A percentile compares a stretch with the other conserved stretches of the same genome.
Conservation (phyloP, 2,329 filamentous ascomycete genomes). For the Paecilomyces dactylethromorphus region DNA sequence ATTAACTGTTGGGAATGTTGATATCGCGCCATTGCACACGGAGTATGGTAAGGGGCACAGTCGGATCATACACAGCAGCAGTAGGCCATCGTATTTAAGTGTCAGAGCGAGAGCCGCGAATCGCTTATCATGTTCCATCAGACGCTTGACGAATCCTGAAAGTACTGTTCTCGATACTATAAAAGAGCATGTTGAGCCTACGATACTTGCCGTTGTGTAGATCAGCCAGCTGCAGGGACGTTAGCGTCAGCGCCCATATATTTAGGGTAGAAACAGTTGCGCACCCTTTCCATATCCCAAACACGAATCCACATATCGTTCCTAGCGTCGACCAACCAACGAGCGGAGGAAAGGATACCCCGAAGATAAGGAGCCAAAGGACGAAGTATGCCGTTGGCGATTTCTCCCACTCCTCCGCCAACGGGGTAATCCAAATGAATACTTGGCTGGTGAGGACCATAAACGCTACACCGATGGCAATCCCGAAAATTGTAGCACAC, state of each 20-base stretch:
- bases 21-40: conserved; percentile 86
- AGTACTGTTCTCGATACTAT: conserved; percentile 72
- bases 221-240: conserved; percentile 67
- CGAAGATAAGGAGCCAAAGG: conserved; percentile 67
- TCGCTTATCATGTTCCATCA: conserved; percentile 75
- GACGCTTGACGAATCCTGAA: conserved; percentile 67
- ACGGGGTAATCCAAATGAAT: conserved; percentile 66
- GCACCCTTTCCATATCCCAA: conserved; percentile 66
- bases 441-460: conserved; percentile 73
- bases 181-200: conserved; percentile 74
- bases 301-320: conserved; percentile 64
- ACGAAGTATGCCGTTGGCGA: conserved; percentile 66
- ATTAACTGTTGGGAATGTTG: conserved; percentile 83
- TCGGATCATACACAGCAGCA: conserved; percentile 83
- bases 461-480: conserved; percentile 58
- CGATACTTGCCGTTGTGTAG: conserved; percentile 68
- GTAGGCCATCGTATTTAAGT: conserved; percentile 81
- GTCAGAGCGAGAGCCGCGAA: conserved; percentile 86
- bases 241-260: conserved; percentile 6
- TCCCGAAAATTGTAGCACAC: conserved; percentile 43
- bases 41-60: conserved; percentile 91
- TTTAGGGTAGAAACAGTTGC: conserved; percentile 18
- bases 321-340: conserved; percentile 79
- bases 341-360: conserved; percentile 76
- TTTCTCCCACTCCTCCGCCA: conserved; percentile 70